Percentiles rank a stretch among this genome's conserved stretches.
phyloP scores from a whole-genome alignment of 306 rosid genomes.

The Vigna hirtella region DNA sequence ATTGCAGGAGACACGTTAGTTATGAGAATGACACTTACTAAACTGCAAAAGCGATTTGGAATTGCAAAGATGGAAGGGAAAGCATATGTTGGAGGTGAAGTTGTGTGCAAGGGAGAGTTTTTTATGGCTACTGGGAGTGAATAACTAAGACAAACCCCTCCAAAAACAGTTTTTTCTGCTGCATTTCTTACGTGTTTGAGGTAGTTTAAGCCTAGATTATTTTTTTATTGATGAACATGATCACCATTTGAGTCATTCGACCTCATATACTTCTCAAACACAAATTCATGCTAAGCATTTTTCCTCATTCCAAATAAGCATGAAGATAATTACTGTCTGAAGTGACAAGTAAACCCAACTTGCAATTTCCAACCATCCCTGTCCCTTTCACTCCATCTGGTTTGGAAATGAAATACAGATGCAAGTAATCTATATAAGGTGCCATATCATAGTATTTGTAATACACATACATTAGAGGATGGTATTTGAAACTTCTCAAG shows the following conservation, averaged over 20 bases:
- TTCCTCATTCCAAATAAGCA: neutral
- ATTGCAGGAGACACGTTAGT: conserved; percentile 87
- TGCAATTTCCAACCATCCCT: conserved; percentile 22
- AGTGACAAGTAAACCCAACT: conserved; percentile 16
- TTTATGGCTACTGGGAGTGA: conserved; percentile 66
- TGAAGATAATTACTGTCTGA: conserved; percentile 16
- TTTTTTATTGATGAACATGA: neutral
- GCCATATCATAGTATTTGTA: neutral
- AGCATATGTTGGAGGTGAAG: conserved; percentile 83
- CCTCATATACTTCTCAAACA: neutral
- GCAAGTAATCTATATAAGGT: neutral
- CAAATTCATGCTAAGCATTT: neutral
- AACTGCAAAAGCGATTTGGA: conserved; percentile 82
- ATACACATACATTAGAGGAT: conserved; percentile 12
- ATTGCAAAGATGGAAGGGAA: conserved; percentile 92
- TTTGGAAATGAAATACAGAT: too few species aligned
- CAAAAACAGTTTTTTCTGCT: conserved; percentile 21
- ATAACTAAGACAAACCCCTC: conserved; percentile 27
- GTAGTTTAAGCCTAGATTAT: neutral
- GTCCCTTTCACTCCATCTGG: neutral
- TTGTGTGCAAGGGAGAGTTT: conserved; percentile 87
- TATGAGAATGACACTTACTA: conserved; percentile 80
- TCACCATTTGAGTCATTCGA: neutral
- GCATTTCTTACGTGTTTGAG: conserved; percentile 17
- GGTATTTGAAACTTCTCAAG: neutral